These are phyloP conservation scores for Fusarium dlaminii DNA, from an alignment of 2,329 filamentous ascomycete genomes.

Conservation along the genomic window DNA sequence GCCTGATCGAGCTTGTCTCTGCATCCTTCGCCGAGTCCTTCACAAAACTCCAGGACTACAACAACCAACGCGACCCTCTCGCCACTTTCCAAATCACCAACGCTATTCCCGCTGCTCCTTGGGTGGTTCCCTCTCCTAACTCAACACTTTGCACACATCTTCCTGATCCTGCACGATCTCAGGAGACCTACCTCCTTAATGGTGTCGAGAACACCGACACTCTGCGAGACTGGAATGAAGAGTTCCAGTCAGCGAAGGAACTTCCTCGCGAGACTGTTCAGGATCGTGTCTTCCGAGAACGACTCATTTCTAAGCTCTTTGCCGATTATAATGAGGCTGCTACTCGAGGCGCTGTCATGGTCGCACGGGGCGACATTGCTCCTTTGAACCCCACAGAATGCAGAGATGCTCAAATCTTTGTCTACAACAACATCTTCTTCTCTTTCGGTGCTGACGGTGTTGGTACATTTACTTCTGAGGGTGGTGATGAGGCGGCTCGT, in stretches of 20 bases:
- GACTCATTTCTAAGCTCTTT: conserved; percentile 93
- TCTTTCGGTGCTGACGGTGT: conserved; percentile 98
- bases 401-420: conserved; percentile 95
- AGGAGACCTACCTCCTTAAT: conserved; percentile 90
- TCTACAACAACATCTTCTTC: conserved; percentile 99
- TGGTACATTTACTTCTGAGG: conserved; percentile 95
- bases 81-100: conserved; percentile 97
- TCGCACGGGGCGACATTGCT: conserved; percentile 90
- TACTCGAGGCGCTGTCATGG: conserved; percentile 87
- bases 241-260: conserved; percentile 96
- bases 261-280: conserved; percentile 93
- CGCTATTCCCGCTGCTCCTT: conserved; percentile 89
- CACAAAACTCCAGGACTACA: conserved; percentile 81
- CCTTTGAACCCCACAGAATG: conserved; percentile 94
- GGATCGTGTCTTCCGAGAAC: conserved; percentile 94
- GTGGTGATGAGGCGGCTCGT: conserved; percentile 93
- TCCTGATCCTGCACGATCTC: conserved; percentile 85
- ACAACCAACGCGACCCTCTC: conserved; percentile 85
- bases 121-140: conserved; percentile 79
- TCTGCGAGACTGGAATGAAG: conserved; percentile 97
- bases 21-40: conserved; percentile 84
- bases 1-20: conserved; percentile 80
- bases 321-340: conserved; percentile 98
- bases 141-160: conserved; percentile 76
- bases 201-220: conserved; percentile 95